A percentile compares a stretch with the other conserved stretches of the same genome.
phyloP scores from a whole-genome alignment of 805 yeast genomes.

The Kluyveromyces dobzhanskii region DNA sequence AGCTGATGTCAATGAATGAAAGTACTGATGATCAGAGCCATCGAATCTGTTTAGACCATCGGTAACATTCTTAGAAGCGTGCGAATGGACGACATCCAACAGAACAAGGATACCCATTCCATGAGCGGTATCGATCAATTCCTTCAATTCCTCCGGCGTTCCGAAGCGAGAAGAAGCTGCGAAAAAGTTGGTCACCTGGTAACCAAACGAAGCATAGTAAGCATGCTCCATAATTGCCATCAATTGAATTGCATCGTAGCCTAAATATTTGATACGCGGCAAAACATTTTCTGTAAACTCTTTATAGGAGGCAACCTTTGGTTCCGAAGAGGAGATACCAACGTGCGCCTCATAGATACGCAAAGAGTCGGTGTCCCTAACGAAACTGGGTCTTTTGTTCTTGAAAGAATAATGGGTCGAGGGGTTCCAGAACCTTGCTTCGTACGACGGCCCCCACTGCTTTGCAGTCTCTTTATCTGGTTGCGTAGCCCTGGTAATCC shows the following conservation, averaged over 20 bases:
- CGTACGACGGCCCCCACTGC: constrained; percentile 44
- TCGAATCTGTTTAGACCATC: constrained; percentile 92
- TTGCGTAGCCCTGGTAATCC: constrained; percentile 77
- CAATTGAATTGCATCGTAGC: constrained; percentile 87
- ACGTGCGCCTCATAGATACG: constrained; percentile 92
- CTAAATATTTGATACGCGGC: constrained; percentile 78
- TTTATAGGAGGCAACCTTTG: constrained; percentile 72
- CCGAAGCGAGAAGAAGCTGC: constrained; percentile 89
- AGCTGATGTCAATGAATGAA: constrained; percentile 67
- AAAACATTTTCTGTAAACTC: constrained; percentile 74
- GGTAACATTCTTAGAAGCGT: constrained; percentile 86
- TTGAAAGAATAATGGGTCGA: constrained; percentile 47
- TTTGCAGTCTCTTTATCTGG: constrained; percentile 46
- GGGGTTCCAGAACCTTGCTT: constrained; percentile 94
- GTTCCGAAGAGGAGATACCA: constrained; percentile 90
- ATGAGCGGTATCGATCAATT: constrained; percentile 87
- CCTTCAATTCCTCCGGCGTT: constrained; percentile 89
- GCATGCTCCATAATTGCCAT: constrained; percentile 99
- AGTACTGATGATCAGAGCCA: constrained; percentile 91
- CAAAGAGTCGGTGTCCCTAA: constrained; percentile 37
- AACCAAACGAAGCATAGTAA: constrained; percentile 96
- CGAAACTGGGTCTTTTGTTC: constrained; percentile 51
- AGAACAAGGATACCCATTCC: constrained; percentile 77
- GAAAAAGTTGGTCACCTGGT: constrained; percentile 87
- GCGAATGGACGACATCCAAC: constrained; percentile 91